These are phyloP conservation scores for Saturnispora besseyi DNA, from an alignment of 805 yeast species.

Conservation along the genomic window DNA sequence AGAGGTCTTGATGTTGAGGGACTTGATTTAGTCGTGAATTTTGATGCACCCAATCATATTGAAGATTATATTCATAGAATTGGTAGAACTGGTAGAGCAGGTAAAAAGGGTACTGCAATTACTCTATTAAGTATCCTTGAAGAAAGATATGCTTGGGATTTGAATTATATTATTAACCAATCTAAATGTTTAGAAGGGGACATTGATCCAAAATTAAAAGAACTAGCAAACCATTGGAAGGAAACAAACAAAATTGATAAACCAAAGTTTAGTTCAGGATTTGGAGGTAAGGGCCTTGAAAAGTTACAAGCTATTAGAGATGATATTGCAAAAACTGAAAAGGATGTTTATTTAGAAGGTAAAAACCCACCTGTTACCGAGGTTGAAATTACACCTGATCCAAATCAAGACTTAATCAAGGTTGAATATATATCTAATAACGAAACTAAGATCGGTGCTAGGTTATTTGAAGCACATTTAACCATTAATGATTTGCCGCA, in stretches of 20 bases:
- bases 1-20: slow-evolving; percentile 92
- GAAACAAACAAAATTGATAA: slow-evolving; percentile 59
- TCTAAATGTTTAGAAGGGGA: slow-evolving; percentile 34
- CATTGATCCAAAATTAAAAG: slow-evolving; percentile 41
- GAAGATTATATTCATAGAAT: slow-evolving; percentile 96
- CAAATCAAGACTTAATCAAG: neutral
- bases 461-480: slow-evolving; percentile 25
- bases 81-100: slow-evolving; percentile 94
- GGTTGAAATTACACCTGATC: neutral
- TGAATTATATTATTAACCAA: slow-evolving; percentile 57
- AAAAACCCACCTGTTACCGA: neutral
- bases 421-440: slow-evolving; percentile 5
- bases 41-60: slow-evolving; percentile 74
- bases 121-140: slow-evolving; percentile 61
- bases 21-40: slow-evolving; percentile 70
- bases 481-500: slow-evolving; percentile 82
- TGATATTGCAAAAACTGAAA: slow-evolving; percentile 39
- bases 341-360: neutral
- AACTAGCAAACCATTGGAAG: slow-evolving; percentile 47
- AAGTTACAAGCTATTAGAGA: slow-evolving; percentile 59
- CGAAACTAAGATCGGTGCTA: slow-evolving; percentile 5
- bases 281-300: slow-evolving; percentile 88
- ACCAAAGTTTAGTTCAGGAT: slow-evolving; percentile 59
- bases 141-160: slow-evolving; percentile 55
- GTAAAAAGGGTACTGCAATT: slow-evolving; percentile 58